These are phyloP conservation scores for Cladosporium sp. DNA, from an alignment of 2,329 filamentous ascomycete species.

Conservation along the genomic window DNA sequence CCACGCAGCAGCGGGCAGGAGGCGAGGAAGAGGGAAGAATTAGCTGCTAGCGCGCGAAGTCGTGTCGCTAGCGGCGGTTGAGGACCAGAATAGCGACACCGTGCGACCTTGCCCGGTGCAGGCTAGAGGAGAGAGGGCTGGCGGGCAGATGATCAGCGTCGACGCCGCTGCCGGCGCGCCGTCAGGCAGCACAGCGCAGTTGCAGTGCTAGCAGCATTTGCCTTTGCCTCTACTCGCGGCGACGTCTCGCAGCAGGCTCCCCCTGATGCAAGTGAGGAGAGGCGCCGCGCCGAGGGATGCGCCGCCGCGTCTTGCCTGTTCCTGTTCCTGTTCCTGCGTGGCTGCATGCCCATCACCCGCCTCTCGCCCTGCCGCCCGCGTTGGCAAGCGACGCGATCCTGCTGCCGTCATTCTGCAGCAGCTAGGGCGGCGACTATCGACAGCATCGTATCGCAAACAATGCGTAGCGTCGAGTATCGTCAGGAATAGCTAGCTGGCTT, in stretches of 20 bases:
- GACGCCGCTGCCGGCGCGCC: neutral
- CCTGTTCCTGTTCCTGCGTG: neutral
- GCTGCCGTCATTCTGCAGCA: no score
- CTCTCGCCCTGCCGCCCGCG: no score
- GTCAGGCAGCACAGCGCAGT: no score
- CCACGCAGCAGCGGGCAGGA: conserved; percentile 12
- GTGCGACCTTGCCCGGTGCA: neutral
- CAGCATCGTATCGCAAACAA: neutral
- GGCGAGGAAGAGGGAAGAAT: neutral
- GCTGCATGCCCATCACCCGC: neutral
- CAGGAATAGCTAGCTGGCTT: neutral
- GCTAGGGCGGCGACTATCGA: neutral
- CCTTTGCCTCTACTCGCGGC: no score
- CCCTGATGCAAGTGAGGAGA: neutral
- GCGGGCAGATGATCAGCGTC: conserved; percentile 1
- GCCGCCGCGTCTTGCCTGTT: neutral
- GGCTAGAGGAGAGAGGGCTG: conserved; percentile 4
- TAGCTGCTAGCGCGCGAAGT: neutral
- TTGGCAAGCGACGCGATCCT: no score
- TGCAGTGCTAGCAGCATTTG: no score
- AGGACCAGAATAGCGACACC: conserved; percentile 2
- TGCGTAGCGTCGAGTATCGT: no score
- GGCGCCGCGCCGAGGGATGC: neutral
- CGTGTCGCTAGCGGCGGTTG: conserved; percentile 9
- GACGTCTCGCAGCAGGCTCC: neutral